Percentiles rank a stretch among this genome's conserved stretches.
phyloP scores from a whole-genome alignment of 2,329 filamentous ascomycete species.

The Apiospora aurea region DNA sequence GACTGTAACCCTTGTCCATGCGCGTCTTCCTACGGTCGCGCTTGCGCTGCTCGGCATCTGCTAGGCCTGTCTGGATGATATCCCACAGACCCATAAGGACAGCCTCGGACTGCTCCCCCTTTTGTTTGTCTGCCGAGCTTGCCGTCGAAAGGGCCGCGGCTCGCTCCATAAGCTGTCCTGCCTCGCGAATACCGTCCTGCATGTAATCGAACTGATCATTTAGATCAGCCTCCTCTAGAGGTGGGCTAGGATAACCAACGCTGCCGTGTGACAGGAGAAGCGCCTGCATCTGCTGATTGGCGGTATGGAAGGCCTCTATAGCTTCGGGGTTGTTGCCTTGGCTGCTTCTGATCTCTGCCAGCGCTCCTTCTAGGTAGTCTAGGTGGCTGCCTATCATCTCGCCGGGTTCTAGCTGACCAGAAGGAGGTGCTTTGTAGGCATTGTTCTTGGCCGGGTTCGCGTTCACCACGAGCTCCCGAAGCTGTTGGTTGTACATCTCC shows the following conservation, averaged over 20 bases:
- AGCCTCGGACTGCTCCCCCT: constrained; percentile 62
- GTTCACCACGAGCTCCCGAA: constrained; percentile 71
- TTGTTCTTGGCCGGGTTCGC: constrained; percentile 64
- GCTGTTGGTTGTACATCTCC: constrained; percentile 69
- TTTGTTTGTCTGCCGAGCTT: constrained; percentile 45
- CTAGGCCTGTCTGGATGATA: constrained; percentile 61
- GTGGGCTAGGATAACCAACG: constrained; percentile 62
- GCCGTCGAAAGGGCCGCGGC: constrained; percentile 42
- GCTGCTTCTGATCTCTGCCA: constrained; percentile 68
- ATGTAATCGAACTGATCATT: constrained; percentile 75
- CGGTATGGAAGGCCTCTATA: constrained; percentile 62
- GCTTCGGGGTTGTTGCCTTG: constrained; percentile 54
- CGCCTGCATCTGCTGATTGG: constrained; percentile 71
- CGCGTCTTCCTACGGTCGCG: constrained; percentile 60
- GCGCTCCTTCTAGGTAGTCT: constrained; percentile 73
- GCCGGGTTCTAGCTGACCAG: constrained; percentile 49
- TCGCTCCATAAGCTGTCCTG: constrained; percentile 53
- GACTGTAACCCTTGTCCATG: constrained; percentile 62
- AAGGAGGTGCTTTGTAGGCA: constrained; percentile 53
- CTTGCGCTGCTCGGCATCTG: constrained; percentile 61
- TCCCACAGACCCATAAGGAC: constrained; percentile 64
- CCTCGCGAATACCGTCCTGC: constrained; percentile 62
- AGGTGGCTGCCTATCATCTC: constrained; percentile 64
- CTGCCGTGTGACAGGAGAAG: constrained; percentile 55
- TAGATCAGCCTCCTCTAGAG: constrained; percentile 62